Base-by-base conservation (phyloP, 148 eudicot species). In the Beta vulgaris region DNA sequence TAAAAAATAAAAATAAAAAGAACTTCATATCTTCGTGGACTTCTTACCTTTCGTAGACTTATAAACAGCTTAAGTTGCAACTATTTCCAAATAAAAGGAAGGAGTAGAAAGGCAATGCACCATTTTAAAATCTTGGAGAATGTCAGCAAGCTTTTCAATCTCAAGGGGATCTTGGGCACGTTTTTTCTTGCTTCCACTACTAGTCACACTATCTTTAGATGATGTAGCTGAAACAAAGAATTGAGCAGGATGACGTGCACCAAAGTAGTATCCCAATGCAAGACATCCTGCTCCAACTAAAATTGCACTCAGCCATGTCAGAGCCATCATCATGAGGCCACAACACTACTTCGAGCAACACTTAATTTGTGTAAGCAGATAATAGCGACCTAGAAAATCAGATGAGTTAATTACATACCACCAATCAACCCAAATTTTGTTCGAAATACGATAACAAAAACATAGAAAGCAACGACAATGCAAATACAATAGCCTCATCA, bases 81-180 rank as follows among this genome's bases (percentile, higher is more conserved):
- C 49, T 35, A 23, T 26, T 29, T 51, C 31, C 16, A 46, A 77
- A 12, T 5, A 42, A 54, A 40, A 58, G 62, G 57, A 65, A 28
- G 35, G 71, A 43, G 13, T 63, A 69, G 29, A 72, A 76, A 12
- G 29, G 26, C 37, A 11, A 51, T 23, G 66, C 65, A 92, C 99
- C 99, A 95, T 92, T 86, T 95, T 95, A 69, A 95, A 95, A 82
- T 95, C 99, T 79, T 87, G 86, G 65, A 92, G 83, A 84, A 95
- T 88, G 25, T 89, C 96, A 81, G 99, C 99, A 40, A 95, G 89
- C 73, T 84, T 89, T 75, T 95, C 99, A 75, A 95, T 80, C 86
- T 92, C 97, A 74, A 92, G 90, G 35, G 86, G 82, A 62, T 71
- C 84, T 82, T 83, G 85, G 28, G 36, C 43, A 62, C 44, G 57